Base-by-base conservation (phyloP, 495 filamentous ascomycete genomes). In the Paragyromitra xinjiangensis region DNA sequence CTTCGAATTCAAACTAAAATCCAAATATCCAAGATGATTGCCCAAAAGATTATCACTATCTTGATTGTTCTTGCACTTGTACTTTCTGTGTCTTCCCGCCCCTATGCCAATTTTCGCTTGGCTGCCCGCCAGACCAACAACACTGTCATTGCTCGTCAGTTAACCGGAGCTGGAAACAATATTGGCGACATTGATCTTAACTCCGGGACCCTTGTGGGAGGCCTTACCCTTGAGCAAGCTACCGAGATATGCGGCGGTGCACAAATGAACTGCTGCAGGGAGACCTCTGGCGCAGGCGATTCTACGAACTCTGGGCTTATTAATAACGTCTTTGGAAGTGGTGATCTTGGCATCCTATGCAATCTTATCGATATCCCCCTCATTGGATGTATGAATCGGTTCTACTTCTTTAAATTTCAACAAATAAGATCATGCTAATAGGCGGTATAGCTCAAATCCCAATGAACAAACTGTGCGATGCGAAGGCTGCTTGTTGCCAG, bases 241-340 rank as follows among this genome's bases (percentile, higher is more conserved):
- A 37, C 53, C 2, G 11, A 50, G 12, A 69, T 44, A 2, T 75
- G 71, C 26, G 63, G 64, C 0, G 55, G 53, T 7, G 42, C 66
- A 3, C 73, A 72, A 19, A 8, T 75, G n/a, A 73, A 71, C 24
- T 75, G 72, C 26, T 71, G 72, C 53, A 72, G 70, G 12, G 11
- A 62, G 55, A 37, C 55, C 3, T 51, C 42, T 7, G 63, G 40
- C 12, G 34, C 42, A n/a, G 73, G 55, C 0, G 67, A 39, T 56
- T 45, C 63, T 6, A 67, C 48, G 3, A 56, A 48, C 6, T 51
- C 63, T 9, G 70, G 70, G 0, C n/a, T 66, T 53, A 12, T 73
- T 19, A 63, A 63, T 0, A 22, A 34, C 8, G 12, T 68, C 14
- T 62, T 71, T n/a, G 65, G 67, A 3, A 62, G 53, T 45, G 66